Evolutionary conservation across 1,139 yeast genomes (phyloP).

Genomic region (Neolecta irregularis): DNA sequence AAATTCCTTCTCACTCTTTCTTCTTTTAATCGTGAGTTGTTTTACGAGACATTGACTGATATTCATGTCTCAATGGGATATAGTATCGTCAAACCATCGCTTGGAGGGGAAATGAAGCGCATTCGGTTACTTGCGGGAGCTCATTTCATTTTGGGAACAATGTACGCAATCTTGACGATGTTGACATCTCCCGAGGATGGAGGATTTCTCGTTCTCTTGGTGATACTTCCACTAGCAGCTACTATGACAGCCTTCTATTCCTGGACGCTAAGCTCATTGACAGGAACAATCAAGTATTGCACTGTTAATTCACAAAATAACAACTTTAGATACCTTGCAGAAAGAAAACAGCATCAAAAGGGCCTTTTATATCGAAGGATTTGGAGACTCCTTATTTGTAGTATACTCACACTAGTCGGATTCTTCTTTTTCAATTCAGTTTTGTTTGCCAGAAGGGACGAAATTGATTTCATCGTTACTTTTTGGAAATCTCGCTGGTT

Average conservation of each 20-base stretch:
- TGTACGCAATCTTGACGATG: conserved; percentile 49
- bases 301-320: too few species aligned
- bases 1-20: conserved; percentile 74
- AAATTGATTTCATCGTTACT: conserved; percentile 62
- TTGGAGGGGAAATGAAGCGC: conserved; percentile 63
- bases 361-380: conserved; percentile 69
- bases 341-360: conserved; percentile 85
- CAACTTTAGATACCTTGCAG: conserved; percentile 44
- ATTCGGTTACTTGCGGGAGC: conserved; percentile 62
- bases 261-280: conserved; percentile 55
- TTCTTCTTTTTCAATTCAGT: conserved; percentile 62
- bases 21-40: conserved; percentile 69
- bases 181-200: conserved; percentile 18
- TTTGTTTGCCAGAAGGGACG: conserved; percentile 55
- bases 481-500: conserved; percentile 91
- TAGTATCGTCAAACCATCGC: conserved; percentile 75
- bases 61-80: conserved; percentile 88
- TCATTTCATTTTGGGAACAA: conserved; percentile 53
- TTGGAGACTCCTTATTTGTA: conserved; percentile 56
- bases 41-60: too few species aligned
- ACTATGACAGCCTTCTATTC: conserved; percentile 62
- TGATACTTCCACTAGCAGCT: conserved; percentile 51
- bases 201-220: conserved; percentile 30
- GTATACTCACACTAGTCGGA: conserved; percentile 41
- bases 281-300: conserved; percentile 47